Evolutionary conservation across 306 rosid species (phyloP), one percentile per base, ranked within the genome.

Genomic region (Senna siamea): DNA sequence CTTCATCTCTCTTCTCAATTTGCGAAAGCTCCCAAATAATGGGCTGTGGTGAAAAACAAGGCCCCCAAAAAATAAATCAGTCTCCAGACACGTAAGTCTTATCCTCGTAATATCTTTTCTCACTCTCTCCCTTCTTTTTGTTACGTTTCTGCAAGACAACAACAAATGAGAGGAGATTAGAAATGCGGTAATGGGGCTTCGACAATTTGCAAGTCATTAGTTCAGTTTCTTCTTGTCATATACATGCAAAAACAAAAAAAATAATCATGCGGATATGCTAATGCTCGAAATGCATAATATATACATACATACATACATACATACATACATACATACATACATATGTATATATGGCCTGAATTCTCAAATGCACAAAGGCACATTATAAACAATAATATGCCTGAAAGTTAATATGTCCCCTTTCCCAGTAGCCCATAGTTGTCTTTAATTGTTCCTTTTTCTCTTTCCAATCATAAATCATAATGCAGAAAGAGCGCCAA

Each of bases 91-190:
- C 87, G 35, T 69, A 80, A 14, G 88, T 7, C 89, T 91, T 93
- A 7, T 69, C 72, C 81, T 87, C 94, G 17, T 93, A 91, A 83
- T 93, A 93, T 80, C 76, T 89, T 80, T 74, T 86, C 89, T 93
- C 98, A 61, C 98, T 91, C 65, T 76, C 97, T 35, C 85, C 87
- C 85, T 93, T 93, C 91, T 91, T 91, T 67, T 89, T 87, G 17
- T 93, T 91, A 53, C 98, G 97, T 79, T 82, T 85, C 98, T 93
- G 97, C 80, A 79, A 47, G 0, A 20, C 61, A 26, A 15, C 61
- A 58, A 18, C 15, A 38, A 44, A 71, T 10, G 38, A 46, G 43
- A 69, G 3, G 5, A 8, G 7, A 46, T 11, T 60, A 61, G 30
- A 30, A 52, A 12, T 15, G 52, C 14, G 18, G 19, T 4, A 13